Percentiles rank a stretch among this genome's conserved stretches.
Conservation (phyloP, 176 grass and related monocot genomes). For the Saccharum spontaneum region DNA sequence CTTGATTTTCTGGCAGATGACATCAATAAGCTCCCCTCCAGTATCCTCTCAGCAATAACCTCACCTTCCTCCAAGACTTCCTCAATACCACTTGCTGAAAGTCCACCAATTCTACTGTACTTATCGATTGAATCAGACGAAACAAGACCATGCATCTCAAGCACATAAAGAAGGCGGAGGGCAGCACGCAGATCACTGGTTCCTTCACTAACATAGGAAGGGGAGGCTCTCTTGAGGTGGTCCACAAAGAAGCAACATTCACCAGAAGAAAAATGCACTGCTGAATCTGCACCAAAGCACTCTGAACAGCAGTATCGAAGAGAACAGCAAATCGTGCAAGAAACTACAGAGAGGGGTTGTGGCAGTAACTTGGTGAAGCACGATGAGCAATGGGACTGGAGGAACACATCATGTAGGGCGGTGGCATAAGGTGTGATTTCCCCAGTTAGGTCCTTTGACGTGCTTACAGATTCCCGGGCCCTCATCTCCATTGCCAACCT, state of each 20-base stretch:
- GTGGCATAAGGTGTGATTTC: conserved; percentile 52
- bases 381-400: conserved; percentile 59
- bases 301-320: conserved; percentile 64
- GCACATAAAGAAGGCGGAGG: conserved; percentile 58
- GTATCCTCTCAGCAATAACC: conserved; percentile 55
- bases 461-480: conserved; percentile 30
- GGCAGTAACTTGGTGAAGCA: conserved; percentile 56
- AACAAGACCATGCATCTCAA: conserved; percentile 36
- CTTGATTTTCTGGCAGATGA: conserved; percentile 46
- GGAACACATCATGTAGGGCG: conserved; percentile 56
- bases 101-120: conserved; percentile 54
- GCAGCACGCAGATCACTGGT: conserved; percentile 55
- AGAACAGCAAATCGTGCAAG: conserved; percentile 49
- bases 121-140: conserved; percentile 12
- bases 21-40: conserved; percentile 58
- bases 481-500: conserved; percentile 70
- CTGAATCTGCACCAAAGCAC: conserved; percentile 43
- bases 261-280: conserved; percentile 53
- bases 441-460: conserved; percentile 69
- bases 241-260: conserved; percentile 63
- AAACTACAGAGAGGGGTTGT: conserved; percentile 2
- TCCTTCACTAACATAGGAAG: conserved; percentile 24
- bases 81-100: conserved; percentile 55
- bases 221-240: conserved; percentile 9
- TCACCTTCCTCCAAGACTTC: conserved; percentile 48